Percentiles rank a stretch among this genome's conserved stretches.
These are phyloP conservation scores for Mycena capillaripes DNA, from an alignment of 768 basidiomycete genomes.

Conservation along the genomic window DNA sequence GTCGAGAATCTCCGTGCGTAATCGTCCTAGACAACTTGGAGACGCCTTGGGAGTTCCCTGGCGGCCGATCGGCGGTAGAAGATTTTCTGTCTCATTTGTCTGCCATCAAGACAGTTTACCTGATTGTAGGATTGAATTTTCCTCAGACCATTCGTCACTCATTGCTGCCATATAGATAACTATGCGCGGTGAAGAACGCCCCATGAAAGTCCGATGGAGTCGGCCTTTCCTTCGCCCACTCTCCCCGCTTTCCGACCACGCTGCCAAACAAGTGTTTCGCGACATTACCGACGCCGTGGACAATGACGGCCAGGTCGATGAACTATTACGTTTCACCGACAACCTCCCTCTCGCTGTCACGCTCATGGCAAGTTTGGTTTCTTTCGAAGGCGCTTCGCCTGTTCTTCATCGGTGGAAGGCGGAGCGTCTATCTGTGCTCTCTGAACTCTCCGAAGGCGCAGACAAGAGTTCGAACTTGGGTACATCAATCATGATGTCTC, in stretches of 20 bases:
- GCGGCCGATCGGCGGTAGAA: not conserved
- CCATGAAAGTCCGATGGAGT: not conserved
- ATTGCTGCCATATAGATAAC: not conserved
- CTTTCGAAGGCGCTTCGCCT: not conserved
- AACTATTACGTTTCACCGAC: not conserved
- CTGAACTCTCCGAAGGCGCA: no score
- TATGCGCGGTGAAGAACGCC: conserved; percentile 5
- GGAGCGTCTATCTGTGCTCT: not conserved
- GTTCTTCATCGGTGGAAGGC: conserved; percentile 10
- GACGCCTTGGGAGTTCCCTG: not conserved
- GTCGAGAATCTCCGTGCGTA: no score
- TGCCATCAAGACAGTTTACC: not conserved
- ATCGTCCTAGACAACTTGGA: conserved; percentile 11
- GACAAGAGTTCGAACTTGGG: no score
- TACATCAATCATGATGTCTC: no score
- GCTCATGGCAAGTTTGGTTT: not conserved
- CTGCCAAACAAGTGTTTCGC: not conserved
- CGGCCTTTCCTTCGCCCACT: conserved; percentile 5
- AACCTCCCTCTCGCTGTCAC: conserved; percentile 6
- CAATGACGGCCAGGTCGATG: not conserved
- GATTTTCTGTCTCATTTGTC: conserved; percentile 8
- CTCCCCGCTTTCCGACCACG: not conserved
- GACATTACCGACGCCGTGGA: conserved; percentile 1
- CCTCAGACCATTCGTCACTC: not conserved
- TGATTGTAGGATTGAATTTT: not conserved